Base-by-base conservation (phyloP, 306 rosid species). In the Begonia fuchsioides region DNA sequence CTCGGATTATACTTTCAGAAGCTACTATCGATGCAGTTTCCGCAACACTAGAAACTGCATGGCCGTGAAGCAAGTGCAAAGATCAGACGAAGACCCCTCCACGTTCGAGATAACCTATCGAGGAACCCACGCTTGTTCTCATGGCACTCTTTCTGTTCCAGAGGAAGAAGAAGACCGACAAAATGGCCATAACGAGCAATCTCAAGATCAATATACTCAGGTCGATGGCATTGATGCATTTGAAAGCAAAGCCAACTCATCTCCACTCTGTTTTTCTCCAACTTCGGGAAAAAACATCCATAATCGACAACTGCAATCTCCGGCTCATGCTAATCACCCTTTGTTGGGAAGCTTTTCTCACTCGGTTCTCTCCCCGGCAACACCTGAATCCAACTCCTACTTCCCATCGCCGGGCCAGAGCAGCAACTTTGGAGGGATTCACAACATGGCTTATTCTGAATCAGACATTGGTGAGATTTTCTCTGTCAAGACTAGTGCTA, bases 51-150 rank as follows among this genome's bases (percentile, higher is more conserved):
- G 73, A 54, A 61, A 47, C 62, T 87, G 96, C 65, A 75, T 73
- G 76, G 94, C 94, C 5, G 82, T 86, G 5, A 87, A 87, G 75
- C 96, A 87, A 65, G 87, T 87, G 52, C 96, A 87, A 65, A 80
- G 94, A 75, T 70, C 93, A 49, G 96, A 87, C 54, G 87, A 77
- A 39, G 85, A 87, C 53, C 93, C 87, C 13, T 66, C 40, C 5
- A 48, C 77, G 18, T 87, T 87, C 15, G 94, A 82, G 50, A 73
- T 87, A 72, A 82, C 92, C 5, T 83, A 83, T 64, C 44, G 72
- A 48, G 94, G 90, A 63, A 76, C 40, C 56, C 94, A 83, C 53
- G 65, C 78, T 41, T 87, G 96, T 64, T 79, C 82, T 43, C 85
- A 71, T 53, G 79, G 70, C 35, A 61, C 50, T 60, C 60, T 51